Conservation (phyloP, 169 alveolate species). For the Eimeria sp. region DNA sequence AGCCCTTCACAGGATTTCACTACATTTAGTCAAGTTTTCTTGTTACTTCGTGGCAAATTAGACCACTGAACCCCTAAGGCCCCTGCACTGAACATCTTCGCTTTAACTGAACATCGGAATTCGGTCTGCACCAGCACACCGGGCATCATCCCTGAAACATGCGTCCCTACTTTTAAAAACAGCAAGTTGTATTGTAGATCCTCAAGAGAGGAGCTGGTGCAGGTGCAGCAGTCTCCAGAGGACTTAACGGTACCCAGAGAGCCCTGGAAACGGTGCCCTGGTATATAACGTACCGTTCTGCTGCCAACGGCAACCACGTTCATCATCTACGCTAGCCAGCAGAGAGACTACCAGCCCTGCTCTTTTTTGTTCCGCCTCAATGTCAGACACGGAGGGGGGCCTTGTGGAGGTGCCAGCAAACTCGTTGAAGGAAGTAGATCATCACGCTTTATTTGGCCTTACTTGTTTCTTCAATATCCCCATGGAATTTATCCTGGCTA, state of each 20-base stretch:
- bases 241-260: background rate
- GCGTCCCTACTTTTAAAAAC: background rate
- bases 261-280: no score
- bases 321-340: background rate
- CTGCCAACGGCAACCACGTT: background rate
- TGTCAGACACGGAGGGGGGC: background rate
- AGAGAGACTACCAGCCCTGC: background rate
- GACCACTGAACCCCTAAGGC: background rate
- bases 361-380: background rate
- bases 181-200: background rate
- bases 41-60: background rate
- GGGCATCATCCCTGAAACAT: background rate
- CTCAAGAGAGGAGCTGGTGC: background rate
- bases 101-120: background rate
- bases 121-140: slow-evolving; percentile 41
- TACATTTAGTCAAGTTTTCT: background rate
- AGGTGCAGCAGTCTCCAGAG: background rate
- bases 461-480: background rate
- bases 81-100: background rate
- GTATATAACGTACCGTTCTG: no score
- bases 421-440: background rate
- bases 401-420: background rate
- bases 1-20: background rate
- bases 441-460: background rate
- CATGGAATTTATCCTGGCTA: background rate